A percentile compares a stretch with the other conserved stretches of the same genome.
Evolutionary conservation across 1,139 yeast species (phyloP).

Genomic region (Taphrina communis): DNA sequence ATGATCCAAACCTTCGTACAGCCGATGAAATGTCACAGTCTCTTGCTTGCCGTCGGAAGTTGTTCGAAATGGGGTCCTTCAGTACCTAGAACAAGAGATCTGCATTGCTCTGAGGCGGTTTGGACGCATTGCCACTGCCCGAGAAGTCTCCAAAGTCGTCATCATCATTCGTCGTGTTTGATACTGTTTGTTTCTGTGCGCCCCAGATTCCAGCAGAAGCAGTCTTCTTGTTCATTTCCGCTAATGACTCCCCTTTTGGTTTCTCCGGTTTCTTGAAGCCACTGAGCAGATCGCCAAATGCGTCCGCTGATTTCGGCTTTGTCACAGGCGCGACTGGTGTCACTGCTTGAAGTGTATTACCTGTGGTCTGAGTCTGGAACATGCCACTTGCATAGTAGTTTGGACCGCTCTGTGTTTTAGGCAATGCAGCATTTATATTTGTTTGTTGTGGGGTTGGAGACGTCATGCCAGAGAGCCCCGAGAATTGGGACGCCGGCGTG

Average conservation of each 20-base stretch:
- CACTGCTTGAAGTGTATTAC: constrained; percentile 30
- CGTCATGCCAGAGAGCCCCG: background rate
- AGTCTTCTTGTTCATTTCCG: constrained; percentile 39
- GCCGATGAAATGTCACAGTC: no score
- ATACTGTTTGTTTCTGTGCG: constrained; percentile 5
- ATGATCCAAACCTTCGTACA: no score
- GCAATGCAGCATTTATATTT: background rate
- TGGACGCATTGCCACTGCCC: constrained; percentile 29
- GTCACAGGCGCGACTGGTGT: background rate
- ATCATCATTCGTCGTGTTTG: constrained; percentile 14
- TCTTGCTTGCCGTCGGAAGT: no score
- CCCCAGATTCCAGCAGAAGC: constrained; percentile 41
- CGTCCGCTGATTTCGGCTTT: constrained; percentile 27
- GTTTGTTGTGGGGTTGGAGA: constrained; percentile 13
- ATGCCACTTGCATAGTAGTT: constrained; percentile 37
- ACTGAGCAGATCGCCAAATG: constrained; percentile 35
- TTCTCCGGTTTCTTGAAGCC: constrained; percentile 36
- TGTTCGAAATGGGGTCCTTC: no score
- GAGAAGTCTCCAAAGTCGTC: constrained; percentile 39
- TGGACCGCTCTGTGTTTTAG: constrained; percentile 29
- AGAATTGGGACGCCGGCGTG: constrained; percentile 19
- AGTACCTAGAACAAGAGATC: constrained; percentile 19
- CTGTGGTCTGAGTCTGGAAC: constrained; percentile 31
- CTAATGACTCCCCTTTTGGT: constrained; percentile 32
- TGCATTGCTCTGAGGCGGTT: constrained; percentile 18